phyloP scores from a whole-genome alignment of 129 eudicot genomes.

The Calendula officinalis region DNA sequence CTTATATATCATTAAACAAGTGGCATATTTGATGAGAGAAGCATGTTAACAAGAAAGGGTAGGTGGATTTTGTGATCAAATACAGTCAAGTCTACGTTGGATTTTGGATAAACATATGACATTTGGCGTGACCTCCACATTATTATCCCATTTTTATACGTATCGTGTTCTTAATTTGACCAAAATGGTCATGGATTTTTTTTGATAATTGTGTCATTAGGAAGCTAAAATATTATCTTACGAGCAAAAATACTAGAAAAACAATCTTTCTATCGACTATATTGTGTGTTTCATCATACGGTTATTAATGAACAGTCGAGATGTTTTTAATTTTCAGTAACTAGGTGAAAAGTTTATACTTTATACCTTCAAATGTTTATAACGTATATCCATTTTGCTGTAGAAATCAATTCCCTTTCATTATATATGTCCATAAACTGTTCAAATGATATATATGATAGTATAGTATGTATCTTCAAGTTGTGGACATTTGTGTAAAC shows the following conservation, averaged over 20 bases:
- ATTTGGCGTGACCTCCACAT: conserved; percentile 5
- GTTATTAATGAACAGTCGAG: too few relatives aligned
- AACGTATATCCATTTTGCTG: too few relatives aligned
- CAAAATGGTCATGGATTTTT: conserved; percentile 9
- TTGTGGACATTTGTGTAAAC: too few relatives aligned
- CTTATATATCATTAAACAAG: neutral
- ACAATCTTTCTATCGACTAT: too few relatives aligned
- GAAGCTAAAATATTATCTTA: neutral
- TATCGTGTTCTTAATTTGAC: conserved; percentile 19
- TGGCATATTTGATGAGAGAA: conserved; percentile 7
- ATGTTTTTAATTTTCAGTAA: too few relatives aligned
- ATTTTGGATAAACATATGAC: conserved; percentile 29
- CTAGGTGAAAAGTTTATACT: too few relatives aligned
- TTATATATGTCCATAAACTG: too few relatives aligned
- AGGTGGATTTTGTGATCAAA: conserved; percentile 19
- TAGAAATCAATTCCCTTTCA: too few relatives aligned
- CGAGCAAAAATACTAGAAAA: neutral
- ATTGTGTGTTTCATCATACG: too few relatives aligned
- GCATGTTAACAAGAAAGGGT: neutral
- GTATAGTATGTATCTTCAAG: too few relatives aligned
- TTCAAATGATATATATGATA: too few relatives aligned
- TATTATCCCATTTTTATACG: conserved; percentile 8
- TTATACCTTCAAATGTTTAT: too few relatives aligned
- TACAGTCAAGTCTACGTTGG: conserved; percentile 26
- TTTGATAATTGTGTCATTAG: neutral